phyloP scores from a whole-genome alignment of 2,329 filamentous ascomycete species.

The Chalaropsis thielavioides region DNA sequence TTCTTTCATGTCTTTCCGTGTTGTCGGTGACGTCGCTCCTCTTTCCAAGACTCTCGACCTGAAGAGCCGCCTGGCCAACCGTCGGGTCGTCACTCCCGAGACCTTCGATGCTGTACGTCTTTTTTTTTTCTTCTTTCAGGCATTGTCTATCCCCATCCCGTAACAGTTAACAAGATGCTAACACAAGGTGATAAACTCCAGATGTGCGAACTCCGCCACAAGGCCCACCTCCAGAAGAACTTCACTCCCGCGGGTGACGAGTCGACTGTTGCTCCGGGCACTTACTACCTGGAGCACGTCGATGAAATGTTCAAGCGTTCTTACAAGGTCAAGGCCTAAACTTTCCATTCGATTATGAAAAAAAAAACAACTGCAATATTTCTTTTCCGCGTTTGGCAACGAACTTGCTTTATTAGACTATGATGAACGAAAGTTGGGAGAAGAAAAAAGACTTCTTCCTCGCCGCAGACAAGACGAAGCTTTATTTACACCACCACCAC shows the following conservation, averaged over 20 bases:
- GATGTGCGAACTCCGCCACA: slow-evolving; percentile 69
- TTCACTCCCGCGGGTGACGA: slow-evolving; percentile 55
- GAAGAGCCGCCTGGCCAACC: slow-evolving; percentile 49
- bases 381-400: slow-evolving; percentile 1
- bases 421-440: neutral
- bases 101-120: slow-evolving; percentile 56
- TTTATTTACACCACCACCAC: neutral
- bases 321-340: slow-evolving; percentile 60
- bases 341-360: slow-evolving; percentile 8
- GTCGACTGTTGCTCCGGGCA: slow-evolving; percentile 50
- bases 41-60: slow-evolving; percentile 57
- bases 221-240: slow-evolving; percentile 70
- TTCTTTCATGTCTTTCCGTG: slow-evolving; percentile 58
- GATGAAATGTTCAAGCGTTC: slow-evolving; percentile 77
- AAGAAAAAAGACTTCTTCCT: neutral
- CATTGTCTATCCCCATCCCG: neutral
- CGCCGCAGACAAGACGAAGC: neutral
- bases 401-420: slow-evolving; percentile 1
- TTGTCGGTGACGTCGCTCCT: slow-evolving; percentile 53
- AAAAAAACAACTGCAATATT: slow-evolving; percentile 7
- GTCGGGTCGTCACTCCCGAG: slow-evolving; percentile 53
- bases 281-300: slow-evolving; percentile 67
- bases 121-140: neutral
- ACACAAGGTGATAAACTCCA: slow-evolving; percentile 23
- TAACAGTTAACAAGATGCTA: neutral